These are phyloP conservation scores for Chrysophaeum taylorii DNA, from an alignment of 352 stramenopile genomes.

Conservation along the genomic window DNA sequence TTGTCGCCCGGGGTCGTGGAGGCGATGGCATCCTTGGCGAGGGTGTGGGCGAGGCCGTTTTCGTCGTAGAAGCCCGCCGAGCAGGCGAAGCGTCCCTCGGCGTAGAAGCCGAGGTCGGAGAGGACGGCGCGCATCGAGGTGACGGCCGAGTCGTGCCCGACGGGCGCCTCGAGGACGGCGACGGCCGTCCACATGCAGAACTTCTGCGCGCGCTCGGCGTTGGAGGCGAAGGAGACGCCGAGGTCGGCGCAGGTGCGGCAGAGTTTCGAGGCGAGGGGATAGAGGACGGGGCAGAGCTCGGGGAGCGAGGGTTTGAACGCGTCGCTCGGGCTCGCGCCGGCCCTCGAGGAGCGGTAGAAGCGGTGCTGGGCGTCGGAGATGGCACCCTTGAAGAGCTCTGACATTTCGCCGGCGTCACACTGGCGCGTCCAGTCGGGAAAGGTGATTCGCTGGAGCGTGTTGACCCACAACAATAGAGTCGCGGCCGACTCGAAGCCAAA, in stretches of 20 bases:
- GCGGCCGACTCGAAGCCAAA: conserved; percentile 3
- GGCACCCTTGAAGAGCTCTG: conserved; percentile 8
- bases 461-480: conserved; percentile 5
- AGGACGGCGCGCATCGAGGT: conserved; percentile 6
- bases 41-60: conserved; percentile 11
- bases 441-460: conserved; percentile 11
- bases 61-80: conserved; percentile 16
- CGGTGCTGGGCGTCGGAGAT: conserved; percentile 15
- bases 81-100: conserved; percentile 7
- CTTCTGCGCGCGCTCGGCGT: background rate
- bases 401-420: conserved; percentile 5
- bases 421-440: conserved; percentile 1
- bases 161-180: conserved; percentile 12
- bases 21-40: no score
- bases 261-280: background rate
- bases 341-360: background rate
- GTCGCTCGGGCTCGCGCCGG: background rate
- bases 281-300: conserved; percentile 13
- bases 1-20: background rate
- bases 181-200: conserved; percentile 11
- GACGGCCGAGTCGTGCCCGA: background rate
- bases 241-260: background rate
- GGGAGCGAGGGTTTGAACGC: background rate
- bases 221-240: background rate
- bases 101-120: conserved; percentile 12